Percentiles rank a stretch among this genome's conserved stretches.
These are phyloP conservation scores for Quercus phellos DNA, from an alignment of 331 rosid species.

Conservation along the genomic window DNA sequence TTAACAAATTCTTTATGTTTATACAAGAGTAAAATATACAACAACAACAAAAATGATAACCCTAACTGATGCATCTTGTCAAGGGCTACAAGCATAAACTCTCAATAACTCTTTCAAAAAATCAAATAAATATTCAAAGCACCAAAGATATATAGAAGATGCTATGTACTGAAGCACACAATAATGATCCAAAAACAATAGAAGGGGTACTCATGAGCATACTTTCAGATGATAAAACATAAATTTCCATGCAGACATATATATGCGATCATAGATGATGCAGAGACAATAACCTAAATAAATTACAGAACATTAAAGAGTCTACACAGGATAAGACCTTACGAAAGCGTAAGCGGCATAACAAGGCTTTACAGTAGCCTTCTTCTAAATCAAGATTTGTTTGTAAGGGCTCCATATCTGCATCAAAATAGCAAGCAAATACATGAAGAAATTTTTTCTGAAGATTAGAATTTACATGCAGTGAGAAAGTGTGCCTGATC, in stretches of 20 bases:
- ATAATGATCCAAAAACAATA: background rate
- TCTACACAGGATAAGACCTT: conserved; percentile 89
- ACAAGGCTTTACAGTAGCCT: conserved; percentile 87
- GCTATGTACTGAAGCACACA: background rate
- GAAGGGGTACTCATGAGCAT: background rate
- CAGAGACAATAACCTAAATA: conserved; percentile 6
- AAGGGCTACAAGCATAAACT: background rate
- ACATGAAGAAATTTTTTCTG: conserved; percentile 18
- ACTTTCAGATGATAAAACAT: conserved; percentile 6
- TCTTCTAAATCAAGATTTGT: conserved; percentile 73
- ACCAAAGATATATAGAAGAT: background rate
- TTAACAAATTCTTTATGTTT: background rate
- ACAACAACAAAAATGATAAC: background rate
- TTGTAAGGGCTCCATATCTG: conserved; percentile 84
- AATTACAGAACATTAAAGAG: conserved; percentile 31
- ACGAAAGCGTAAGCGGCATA: conserved; percentile 99
- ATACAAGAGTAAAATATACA: background rate
- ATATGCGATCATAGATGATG: conserved; percentile 16
- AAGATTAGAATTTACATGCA: conserved; percentile 18
- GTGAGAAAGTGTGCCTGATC: conserved; percentile 1
- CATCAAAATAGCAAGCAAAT: conserved; percentile 31
- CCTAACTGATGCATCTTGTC: background rate
- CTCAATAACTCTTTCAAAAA: background rate
- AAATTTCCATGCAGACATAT: background rate
- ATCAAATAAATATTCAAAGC: background rate